Conservation (phyloP, 1,284 basidiomycete genomes). For the Pseudozyma hubeiensis region DNA sequence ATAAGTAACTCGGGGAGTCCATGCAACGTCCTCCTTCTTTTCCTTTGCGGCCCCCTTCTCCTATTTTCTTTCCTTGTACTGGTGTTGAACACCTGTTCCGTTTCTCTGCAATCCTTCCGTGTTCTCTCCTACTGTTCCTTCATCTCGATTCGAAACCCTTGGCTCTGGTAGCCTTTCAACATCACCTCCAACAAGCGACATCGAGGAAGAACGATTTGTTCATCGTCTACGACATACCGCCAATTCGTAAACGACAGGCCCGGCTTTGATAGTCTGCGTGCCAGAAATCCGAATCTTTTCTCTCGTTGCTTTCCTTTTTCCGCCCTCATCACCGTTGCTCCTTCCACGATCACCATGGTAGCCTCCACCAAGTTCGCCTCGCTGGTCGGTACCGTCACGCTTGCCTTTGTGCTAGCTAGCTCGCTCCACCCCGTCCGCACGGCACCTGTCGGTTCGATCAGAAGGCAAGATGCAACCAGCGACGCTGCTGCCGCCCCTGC, state of each 20-base stretch:
- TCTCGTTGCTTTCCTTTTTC: background rate
- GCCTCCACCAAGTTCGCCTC: conserved; percentile 37
- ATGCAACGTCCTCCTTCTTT: background rate
- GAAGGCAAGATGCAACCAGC: conserved; percentile 13
- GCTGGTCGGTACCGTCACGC: conserved; percentile 29
- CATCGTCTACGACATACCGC: conserved; percentile 1
- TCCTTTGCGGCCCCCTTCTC: conserved; percentile 22
- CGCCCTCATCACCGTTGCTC: background rate
- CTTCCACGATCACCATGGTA: conserved; percentile 19
- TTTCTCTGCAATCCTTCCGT: conserved; percentile 17
- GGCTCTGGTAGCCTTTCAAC: conserved; percentile 41
- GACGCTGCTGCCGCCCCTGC: conserved; percentile 9
- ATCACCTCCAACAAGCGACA: conserved; percentile 2
- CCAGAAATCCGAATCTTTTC: background rate
- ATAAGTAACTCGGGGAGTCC: conserved; percentile 15
- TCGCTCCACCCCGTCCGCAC: conserved; percentile 29
- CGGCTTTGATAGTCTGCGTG: conserved; percentile 37
- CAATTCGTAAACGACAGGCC: conserved; percentile 3
- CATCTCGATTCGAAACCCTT: conserved; percentile 11
- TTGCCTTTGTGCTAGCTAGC: conserved; percentile 34
- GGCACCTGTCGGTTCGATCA: conserved; percentile 20
- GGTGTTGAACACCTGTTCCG: conserved; percentile 21
- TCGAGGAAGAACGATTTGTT: conserved; percentile 20
- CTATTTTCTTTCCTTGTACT: conserved; percentile 5
- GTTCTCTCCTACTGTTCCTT: conserved; percentile 5